Conservation (phyloP, 768 basidiomycete genomes). For the Tricholoma saponaceum region DNA sequence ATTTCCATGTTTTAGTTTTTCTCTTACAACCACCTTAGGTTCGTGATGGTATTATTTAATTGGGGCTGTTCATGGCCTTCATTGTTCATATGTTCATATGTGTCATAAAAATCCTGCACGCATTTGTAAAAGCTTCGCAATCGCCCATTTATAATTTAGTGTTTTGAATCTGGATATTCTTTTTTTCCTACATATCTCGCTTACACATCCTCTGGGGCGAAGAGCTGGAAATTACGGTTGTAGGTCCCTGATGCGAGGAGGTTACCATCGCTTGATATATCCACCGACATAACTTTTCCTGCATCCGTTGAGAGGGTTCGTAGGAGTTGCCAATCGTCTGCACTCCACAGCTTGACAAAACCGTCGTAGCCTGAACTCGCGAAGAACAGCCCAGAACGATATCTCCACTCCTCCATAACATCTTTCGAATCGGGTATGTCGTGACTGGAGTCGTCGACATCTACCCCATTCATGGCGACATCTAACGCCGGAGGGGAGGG, state of each 20-base stretch:
- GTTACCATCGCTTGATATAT: constrained; percentile 79
- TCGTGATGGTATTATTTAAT: constrained; percentile 57
- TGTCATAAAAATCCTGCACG: constrained; percentile 16
- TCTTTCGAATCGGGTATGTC: constrained; percentile 34
- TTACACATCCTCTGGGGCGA: constrained; percentile 65
- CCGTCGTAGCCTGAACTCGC: constrained; percentile 95
- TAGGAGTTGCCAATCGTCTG: constrained; percentile 96
- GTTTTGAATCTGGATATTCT: constrained; percentile 8
- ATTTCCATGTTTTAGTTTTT: neutral
- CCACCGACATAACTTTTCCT: constrained; percentile 99
- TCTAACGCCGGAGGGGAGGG: constrained; percentile 33
- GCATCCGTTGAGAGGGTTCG: constrained; percentile 87
- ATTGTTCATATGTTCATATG: constrained; percentile 13
- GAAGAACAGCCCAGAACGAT: constrained; percentile 87
- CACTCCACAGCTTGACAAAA: constrained; percentile 93
- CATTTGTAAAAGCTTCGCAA: constrained; percentile 28
- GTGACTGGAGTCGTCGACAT: constrained; percentile 24
- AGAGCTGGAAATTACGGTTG: constrained; percentile 92
- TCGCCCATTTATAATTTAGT: constrained; percentile 11
- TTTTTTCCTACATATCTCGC: neutral
- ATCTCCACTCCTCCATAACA: constrained; percentile 65
- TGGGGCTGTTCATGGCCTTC: constrained; percentile 6
- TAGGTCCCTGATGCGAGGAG: constrained; percentile 88
- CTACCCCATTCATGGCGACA: constrained; percentile 46
- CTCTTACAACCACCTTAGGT: constrained; percentile 31